Evolutionary conservation across 129 eudicot species (phyloP), one percentile per base, ranked within the genome.

Genomic region (Kitagawia praeruptora): DNA sequence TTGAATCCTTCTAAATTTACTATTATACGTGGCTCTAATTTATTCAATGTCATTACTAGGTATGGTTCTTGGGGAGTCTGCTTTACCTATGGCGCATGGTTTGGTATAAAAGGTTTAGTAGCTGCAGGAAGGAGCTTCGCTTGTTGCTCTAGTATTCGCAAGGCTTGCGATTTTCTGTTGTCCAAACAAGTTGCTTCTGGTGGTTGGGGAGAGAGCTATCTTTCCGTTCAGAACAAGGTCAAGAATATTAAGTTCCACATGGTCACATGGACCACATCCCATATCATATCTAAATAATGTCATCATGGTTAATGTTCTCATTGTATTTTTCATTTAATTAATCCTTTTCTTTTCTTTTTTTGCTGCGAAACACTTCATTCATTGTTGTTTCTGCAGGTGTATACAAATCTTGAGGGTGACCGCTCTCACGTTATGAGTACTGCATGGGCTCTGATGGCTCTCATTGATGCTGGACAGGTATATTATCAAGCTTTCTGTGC

Each of bases 1-100:
- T 12, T 13, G 19, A 13, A 10, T 66, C 72, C 8, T 58, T 12
- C 1, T 13, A 4, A 58, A 46, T 46, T 46, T 46, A 14, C 15
- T 46, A 46, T 46, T 46, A 46, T 14, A 10, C 8, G 49, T 46
- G 49, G 49, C 49, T 46, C 49, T 37, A 31, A 53, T 28, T 42
- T 63, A n/a, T 38, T 61, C 14, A 79, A 48, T 58, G 34, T 2
- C 61, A 2, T 23, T 46, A 25, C 31, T 58, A 16, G 75, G 75
- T 70, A 70, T 38, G 75, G 75, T 39, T 70, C 75, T 37, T 92
- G 97, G 97, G 97, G 87, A 15, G 81, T 92, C 45, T 92, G 97
- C 88, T 92, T 79, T 87, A 92, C 91, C 10, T 92, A 92, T 76
- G 97, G 97, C 28, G 90, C 95, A 66, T 92, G 95, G 97, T 92